phyloP scores from a whole-genome alignment of 1,284 basidiomycete genomes.

The Spongiforma sp. region DNA sequence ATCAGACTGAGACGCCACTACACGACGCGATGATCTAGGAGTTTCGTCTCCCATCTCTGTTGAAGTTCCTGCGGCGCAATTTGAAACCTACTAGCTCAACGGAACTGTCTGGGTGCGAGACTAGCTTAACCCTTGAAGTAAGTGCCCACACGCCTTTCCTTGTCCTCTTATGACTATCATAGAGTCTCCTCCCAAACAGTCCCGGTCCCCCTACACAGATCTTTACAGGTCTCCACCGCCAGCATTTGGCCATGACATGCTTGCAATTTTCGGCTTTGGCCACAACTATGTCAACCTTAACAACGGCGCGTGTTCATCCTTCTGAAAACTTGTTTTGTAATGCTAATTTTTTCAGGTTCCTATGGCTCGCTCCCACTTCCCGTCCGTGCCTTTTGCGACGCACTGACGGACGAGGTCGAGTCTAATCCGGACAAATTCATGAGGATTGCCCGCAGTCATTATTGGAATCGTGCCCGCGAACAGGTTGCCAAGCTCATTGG shows the following conservation, averaged over 20 bases:
- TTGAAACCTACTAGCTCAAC: too few relatives aligned
- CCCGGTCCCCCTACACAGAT: slow-evolving; percentile 7
- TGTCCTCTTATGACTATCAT: slow-evolving; percentile 18
- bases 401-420: slow-evolving; percentile 56
- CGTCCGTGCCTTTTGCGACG: slow-evolving; percentile 56
- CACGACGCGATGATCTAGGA: too few relatives aligned
- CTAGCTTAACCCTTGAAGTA: too few relatives aligned
- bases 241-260: slow-evolving; percentile 58
- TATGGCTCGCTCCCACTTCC: slow-evolving; percentile 72
- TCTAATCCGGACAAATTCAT: slow-evolving; percentile 68
- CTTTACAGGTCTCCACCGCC: slow-evolving; percentile 39
- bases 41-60: too few relatives aligned
- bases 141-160: too few relatives aligned
- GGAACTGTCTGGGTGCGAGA: too few relatives aligned
- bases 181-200: neutral
- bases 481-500: slow-evolving; percentile 65
- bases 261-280: slow-evolving; percentile 57
- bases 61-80: too few relatives aligned
- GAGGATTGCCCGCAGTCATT: slow-evolving; percentile 46
- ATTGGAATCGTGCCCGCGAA: slow-evolving; percentile 44
- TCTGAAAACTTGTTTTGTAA: neutral
- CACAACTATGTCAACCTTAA: slow-evolving; percentile 68
- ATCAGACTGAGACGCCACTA: too few relatives aligned
- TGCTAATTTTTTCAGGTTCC: slow-evolving; percentile 51
- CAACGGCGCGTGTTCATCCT: slow-evolving; percentile 49